Evolutionary conservation across 306 rosid species (phyloP).

Genomic region (Coriaria nepalensis): DNA sequence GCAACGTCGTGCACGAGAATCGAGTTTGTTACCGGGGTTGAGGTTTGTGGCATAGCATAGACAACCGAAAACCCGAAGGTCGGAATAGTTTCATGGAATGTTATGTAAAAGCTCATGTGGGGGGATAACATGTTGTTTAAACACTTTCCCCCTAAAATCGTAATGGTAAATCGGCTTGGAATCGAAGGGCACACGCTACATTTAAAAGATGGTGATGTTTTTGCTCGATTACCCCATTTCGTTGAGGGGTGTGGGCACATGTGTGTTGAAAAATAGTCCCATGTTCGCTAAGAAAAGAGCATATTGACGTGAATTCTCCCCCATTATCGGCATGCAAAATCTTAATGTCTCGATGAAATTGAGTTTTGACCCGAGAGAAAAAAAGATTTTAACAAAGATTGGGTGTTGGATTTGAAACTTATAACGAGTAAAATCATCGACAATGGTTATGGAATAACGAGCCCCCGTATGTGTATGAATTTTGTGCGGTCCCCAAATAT

Average conservation of each 20-base stretch:
- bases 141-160: neutral
- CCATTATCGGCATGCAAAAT: neutral
- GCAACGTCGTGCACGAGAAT: neutral
- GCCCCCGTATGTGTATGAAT: neutral
- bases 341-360: neutral
- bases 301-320: neutral
- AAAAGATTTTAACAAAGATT: neutral
- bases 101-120: neutral
- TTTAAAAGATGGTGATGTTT: neutral
- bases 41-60: neutral
- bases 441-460: neutral
- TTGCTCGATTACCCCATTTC: neutral
- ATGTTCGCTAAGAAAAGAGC: neutral
- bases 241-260: neutral
- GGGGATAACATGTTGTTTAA: constrained; percentile 1
- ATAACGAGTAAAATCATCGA: neutral
- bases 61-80: neutral
- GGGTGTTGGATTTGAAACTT: neutral
- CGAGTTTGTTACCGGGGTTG: neutral
- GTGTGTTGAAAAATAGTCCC: neutral
- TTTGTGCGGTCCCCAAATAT: constrained; percentile 5
- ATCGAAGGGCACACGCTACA: neutral
- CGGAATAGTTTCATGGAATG: neutral
- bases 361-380: neutral
- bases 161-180: neutral